These are phyloP conservation scores for Babesia ovis DNA, from an alignment of 169 alveolate genomes.

Conservation along the genomic window DNA sequence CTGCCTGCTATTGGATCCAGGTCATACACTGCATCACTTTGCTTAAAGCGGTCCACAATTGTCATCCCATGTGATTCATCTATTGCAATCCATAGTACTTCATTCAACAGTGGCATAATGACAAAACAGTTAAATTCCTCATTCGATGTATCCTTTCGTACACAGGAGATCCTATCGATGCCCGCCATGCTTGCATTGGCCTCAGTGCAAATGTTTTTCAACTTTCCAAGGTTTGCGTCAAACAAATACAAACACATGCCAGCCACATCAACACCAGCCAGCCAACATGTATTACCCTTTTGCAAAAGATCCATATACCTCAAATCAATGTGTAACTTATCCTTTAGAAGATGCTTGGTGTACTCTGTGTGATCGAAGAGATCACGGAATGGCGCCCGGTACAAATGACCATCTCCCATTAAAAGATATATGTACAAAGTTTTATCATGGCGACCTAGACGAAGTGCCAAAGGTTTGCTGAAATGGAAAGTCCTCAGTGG, in stretches of 20 bases:
- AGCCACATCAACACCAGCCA: conserved; percentile 12
- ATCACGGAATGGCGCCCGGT: neutral
- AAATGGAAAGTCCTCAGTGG: conserved; percentile 16
- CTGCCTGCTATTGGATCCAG: conserved; percentile 46
- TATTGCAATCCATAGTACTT: neutral
- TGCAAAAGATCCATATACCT: conserved; percentile 26
- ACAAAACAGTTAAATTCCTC: conserved; percentile 22
- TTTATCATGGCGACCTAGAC: neutral
- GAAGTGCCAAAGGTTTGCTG: conserved; percentile 9
- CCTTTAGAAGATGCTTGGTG: neutral
- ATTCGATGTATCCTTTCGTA: neutral
- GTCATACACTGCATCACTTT: conserved; percentile 26
- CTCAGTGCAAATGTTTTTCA: neutral
- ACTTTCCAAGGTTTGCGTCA: neutral
- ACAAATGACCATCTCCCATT: neutral
- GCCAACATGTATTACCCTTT: neutral
- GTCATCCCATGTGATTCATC: neutral
- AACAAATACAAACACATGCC: conserved; percentile 11
- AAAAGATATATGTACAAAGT: conserved; percentile 27
- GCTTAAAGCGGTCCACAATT: conserved; percentile 7
- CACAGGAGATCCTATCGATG: conserved; percentile 40
- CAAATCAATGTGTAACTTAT: neutral
- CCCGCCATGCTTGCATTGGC: neutral
- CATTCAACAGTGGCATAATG: conserved; percentile 8
- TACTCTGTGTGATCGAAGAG: neutral